These are phyloP conservation scores for Penicillium sp. DNA, from an alignment of 2,329 filamentous ascomycete species.

Conservation along the genomic window DNA sequence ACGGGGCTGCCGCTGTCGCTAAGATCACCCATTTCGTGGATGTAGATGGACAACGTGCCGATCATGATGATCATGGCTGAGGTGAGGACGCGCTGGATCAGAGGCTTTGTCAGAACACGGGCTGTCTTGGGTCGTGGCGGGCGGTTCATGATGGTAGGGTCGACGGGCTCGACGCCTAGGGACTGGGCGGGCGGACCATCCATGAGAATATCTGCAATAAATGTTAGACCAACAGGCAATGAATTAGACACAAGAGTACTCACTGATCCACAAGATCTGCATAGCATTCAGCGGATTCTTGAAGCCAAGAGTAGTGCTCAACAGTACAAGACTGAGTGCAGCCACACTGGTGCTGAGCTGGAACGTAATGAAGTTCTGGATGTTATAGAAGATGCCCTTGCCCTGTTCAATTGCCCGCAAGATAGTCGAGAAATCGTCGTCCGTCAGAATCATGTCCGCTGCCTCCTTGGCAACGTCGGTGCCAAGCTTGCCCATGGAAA, in stretches of 20 bases:
- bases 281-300: slow-evolving; percentile 96
- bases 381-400: slow-evolving; percentile 99
- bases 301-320: slow-evolving; percentile 90
- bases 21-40: slow-evolving; percentile 82
- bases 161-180: slow-evolving; percentile 90
- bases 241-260: slow-evolving; percentile 40
- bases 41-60: slow-evolving; percentile 87
- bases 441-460: slow-evolving; percentile 81
- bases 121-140: slow-evolving; percentile 84
- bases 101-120: slow-evolving; percentile 79
- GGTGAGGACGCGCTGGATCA: slow-evolving; percentile 81
- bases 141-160: slow-evolving; percentile 87
- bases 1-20: slow-evolving; percentile 41
- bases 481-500: slow-evolving; percentile 91
- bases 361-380: slow-evolving; percentile 98
- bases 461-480: slow-evolving; percentile 97
- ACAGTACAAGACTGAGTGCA: slow-evolving; percentile 81
- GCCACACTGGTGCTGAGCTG: slow-evolving; percentile 96
- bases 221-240: slow-evolving; percentile 25
- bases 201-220: slow-evolving; percentile 86
- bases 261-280: slow-evolving; percentile 99
- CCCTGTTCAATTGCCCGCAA: slow-evolving; percentile 95
- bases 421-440: slow-evolving; percentile 89
- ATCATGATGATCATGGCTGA: slow-evolving; percentile 87
- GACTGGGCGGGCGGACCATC: slow-evolving; percentile 97